Evolutionary conservation across 352 stramenopile species (phyloP), one percentile per base, ranked within the genome.

Genomic region (Aphanomyces cochlioides): DNA sequence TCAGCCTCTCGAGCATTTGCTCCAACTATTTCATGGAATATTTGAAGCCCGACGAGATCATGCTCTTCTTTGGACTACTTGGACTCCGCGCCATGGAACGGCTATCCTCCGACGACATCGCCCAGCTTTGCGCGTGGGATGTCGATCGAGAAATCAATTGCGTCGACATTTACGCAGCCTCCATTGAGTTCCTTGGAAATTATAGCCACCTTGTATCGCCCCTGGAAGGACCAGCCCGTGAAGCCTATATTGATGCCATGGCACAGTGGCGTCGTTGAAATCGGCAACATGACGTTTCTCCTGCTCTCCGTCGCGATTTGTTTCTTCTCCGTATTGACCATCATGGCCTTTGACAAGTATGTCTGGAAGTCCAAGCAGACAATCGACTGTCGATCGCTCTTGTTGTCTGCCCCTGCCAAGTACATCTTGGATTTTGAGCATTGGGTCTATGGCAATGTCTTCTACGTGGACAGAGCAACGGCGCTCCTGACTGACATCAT

Each of bases 401-500:
- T 70, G 37, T 36, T 70, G 13, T 57, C 64, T 38, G 21, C 64
- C 28, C 64, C 21, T 34, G 64, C 64, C 64, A 70, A 70, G 50
- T 70, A 70, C 54, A 61, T 70, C 28, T 36, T 70, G 4, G 19
- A 21, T 34, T 43, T 63, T 54, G 38, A 70, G 37, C 47, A 63
- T n/a, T 70, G 64, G 64, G 58, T 28, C 17, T 36, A 60, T 36
- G 17, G 60, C 17, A 41, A 36, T 13, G 37, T 36, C 15, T 43
- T 60, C 2, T 70, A 54, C 19, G 15, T 70, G 6, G 64, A 70
- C 47, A 60, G 60, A 45, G 19, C 64, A 1, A 47, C 64, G 34
- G 64, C 54, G 37, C 39, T 70, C 36, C 61, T 70, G 64, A 48
- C 64, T 15, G 64, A 45, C 54, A 43, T 70, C 28, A 61, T 70